phyloP scores from a whole-genome alignment of 2,329 filamentous ascomycete species.

The Arthrocladium fulminans region DNA sequence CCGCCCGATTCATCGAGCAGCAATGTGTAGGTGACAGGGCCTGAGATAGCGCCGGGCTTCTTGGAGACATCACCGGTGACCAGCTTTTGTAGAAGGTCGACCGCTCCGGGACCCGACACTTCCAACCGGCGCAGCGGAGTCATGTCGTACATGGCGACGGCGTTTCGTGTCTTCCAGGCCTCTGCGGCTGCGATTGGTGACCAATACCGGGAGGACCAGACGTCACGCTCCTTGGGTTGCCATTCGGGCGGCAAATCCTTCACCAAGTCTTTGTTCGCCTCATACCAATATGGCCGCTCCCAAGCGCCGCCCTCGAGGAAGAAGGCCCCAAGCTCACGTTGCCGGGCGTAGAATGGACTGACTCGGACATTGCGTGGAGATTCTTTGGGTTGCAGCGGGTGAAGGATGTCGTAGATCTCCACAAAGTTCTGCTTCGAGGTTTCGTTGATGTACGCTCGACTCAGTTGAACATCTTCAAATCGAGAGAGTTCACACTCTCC shows the following conservation, averaged over 20 bases:
- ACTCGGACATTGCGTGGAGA: slow-evolving; percentile 51
- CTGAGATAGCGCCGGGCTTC: slow-evolving; percentile 31
- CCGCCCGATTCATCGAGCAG: slow-evolving; percentile 47
- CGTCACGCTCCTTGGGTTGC: slow-evolving; percentile 48
- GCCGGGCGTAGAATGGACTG: slow-evolving; percentile 49
- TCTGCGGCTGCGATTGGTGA: slow-evolving; percentile 52
- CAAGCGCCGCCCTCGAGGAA: slow-evolving; percentile 53
- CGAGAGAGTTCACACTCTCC: slow-evolving; percentile 52
- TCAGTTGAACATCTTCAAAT: slow-evolving; percentile 54
- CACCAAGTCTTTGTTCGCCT: slow-evolving; percentile 46
- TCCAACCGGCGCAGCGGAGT: slow-evolving; percentile 52
- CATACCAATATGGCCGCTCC: slow-evolving; percentile 57
- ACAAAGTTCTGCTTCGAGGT: slow-evolving; percentile 54
- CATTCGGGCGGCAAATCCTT: slow-evolving; percentile 45
- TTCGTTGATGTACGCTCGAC: slow-evolving; percentile 47
- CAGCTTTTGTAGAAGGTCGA: slow-evolving; percentile 46
- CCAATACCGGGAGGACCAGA: slow-evolving; percentile 50
- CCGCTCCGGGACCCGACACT: slow-evolving; percentile 49
- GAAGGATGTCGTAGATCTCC: slow-evolving; percentile 57
- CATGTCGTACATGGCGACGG: slow-evolving; percentile 55
- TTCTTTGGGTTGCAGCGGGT: slow-evolving; percentile 49
- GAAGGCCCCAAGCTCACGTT: slow-evolving; percentile 43
- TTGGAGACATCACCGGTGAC: slow-evolving; percentile 30
- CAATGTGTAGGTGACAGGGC: slow-evolving; percentile 46
- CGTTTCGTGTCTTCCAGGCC: slow-evolving; percentile 56